A percentile compares a stretch with the other conserved stretches of the same genome.
Evolutionary conservation across 495 filamentous ascomycete genomes (phyloP).

Genomic region (Trichoderma orchidacearum): DNA sequence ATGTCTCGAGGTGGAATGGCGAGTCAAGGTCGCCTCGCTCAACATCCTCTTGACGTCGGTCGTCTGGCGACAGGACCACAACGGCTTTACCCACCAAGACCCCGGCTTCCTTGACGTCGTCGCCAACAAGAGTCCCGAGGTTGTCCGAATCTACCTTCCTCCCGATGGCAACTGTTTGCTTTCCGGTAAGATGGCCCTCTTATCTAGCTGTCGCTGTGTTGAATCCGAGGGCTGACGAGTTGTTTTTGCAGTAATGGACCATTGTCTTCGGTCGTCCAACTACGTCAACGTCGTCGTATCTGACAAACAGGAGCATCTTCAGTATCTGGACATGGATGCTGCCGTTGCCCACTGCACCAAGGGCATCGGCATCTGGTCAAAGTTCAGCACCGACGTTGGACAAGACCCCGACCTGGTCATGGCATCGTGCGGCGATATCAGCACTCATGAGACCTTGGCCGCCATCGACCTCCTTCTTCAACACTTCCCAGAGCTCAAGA

Average conservation of each 20-base stretch:
- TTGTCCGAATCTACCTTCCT: constrained; percentile 65
- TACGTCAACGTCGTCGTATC: constrained; percentile 68
- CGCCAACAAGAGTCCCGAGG: constrained; percentile 60
- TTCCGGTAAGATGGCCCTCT: constrained; percentile 17
- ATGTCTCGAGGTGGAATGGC: constrained; percentile 57
- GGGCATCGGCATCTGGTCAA: constrained; percentile 39
- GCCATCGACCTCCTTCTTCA: constrained; percentile 52
- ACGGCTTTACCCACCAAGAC: constrained; percentile 69
- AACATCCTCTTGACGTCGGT: constrained; percentile 65
- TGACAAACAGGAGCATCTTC: constrained; percentile 64
- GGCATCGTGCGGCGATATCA: constrained; percentile 57
- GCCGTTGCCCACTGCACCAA: constrained; percentile 60
- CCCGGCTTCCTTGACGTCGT: constrained; percentile 64
- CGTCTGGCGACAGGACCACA: constrained; percentile 69
- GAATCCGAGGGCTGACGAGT: not conserved
- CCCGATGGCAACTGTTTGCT: constrained; percentile 63
- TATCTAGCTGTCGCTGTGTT: not conserved
- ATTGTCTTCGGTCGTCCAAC: constrained; percentile 54
- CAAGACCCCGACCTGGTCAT: constrained; percentile 55
- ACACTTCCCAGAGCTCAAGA: constrained; percentile 49
- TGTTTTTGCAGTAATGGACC: constrained; percentile 33
- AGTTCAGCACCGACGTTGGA: constrained; percentile 40
- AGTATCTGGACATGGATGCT: constrained; percentile 54
- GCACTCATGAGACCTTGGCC: constrained; percentile 54
- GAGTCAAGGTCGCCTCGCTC: constrained; percentile 49